Evolutionary conservation across 1,284 basidiomycete genomes (phyloP).

Genomic region (Schizopora paradoxa): DNA sequence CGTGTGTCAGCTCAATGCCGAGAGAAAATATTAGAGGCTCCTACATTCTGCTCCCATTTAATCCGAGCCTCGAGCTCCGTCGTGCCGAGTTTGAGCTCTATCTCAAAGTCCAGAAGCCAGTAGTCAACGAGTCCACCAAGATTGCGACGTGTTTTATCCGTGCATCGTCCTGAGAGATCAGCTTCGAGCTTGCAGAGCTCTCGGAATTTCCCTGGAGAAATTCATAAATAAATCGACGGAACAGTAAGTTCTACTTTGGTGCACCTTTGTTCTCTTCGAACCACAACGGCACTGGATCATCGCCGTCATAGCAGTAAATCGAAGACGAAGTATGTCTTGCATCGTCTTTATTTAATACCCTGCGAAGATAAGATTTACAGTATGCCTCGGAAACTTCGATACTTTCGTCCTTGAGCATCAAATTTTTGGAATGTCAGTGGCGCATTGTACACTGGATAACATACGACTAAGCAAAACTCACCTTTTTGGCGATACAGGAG

Average conservation of each 20-base stretch:
- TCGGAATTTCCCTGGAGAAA: constrained; percentile 52
- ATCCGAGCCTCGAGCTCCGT: constrained; percentile 75
- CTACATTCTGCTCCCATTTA: constrained; percentile 73
- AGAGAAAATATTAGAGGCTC: constrained; percentile 24
- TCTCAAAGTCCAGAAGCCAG: constrained; percentile 74
- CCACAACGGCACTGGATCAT: constrained; percentile 6
- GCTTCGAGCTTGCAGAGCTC: constrained; percentile 70
- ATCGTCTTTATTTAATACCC: not conserved
- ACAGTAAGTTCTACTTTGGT: not conserved
- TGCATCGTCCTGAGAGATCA: constrained; percentile 61
- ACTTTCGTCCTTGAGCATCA: too few species aligned
- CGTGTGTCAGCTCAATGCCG: not conserved
- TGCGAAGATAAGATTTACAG: not conserved
- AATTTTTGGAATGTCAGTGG: too few species aligned
- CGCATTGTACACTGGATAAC: too few species aligned
- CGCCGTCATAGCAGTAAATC: constrained; percentile 4
- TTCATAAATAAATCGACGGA: not conserved
- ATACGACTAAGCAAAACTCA: not conserved
- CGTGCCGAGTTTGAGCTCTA: constrained; percentile 74
- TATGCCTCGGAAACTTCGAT: too few species aligned
- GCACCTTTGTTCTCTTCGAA: constrained; percentile 12
- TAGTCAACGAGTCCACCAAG: constrained; percentile 58
- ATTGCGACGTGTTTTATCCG: constrained; percentile 35
- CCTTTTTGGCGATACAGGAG: constrained; percentile 2
- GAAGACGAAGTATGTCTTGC: not conserved